Conservation (phyloP, 768 basidiomycete species). For the Boletus barrowsii region DNA sequence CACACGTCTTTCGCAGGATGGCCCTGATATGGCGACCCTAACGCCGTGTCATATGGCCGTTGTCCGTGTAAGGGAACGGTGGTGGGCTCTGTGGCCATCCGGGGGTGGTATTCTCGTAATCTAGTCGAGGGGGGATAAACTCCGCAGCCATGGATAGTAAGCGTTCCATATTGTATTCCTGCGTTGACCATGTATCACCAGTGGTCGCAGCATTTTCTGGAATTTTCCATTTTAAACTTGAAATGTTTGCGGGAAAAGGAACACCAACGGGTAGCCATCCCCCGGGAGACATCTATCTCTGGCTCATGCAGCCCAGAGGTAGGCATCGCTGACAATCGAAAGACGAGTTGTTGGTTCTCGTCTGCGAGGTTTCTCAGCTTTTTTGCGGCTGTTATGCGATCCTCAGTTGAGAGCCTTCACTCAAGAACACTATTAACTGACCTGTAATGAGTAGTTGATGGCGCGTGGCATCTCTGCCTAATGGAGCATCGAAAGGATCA, state of each 20-base stretch:
- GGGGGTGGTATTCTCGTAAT: background rate
- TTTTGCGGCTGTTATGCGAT: conserved; percentile 40
- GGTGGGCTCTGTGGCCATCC: conserved; percentile 8
- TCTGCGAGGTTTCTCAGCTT: conserved; percentile 39
- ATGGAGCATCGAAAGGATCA: conserved; percentile 22
- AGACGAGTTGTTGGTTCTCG: conserved; percentile 21
- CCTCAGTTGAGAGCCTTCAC: background rate
- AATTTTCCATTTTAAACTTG: background rate
- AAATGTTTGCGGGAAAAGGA: background rate
- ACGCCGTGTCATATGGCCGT: conserved; percentile 5
- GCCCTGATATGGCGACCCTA: background rate
- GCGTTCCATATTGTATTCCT: conserved; percentile 3
- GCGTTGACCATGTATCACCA: conserved; percentile 4
- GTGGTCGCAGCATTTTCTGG: conserved; percentile 8
- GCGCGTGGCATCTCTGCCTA: conserved; percentile 28
- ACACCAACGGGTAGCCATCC: conserved; percentile 11
- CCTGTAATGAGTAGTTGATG: conserved; percentile 28
- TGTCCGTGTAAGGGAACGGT: background rate
- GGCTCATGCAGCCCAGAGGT: background rate
- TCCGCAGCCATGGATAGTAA: conserved; percentile 1
- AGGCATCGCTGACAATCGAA: conserved; percentile 14
- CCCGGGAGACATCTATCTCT: background rate
- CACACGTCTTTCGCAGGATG: background rate
- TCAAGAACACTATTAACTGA: background rate
- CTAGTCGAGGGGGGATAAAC: background rate